Percentiles rank a stretch among this genome's conserved stretches.
phyloP scores from a whole-genome alignment of 805 yeast genomes.

The Helenozyma baotianmanensis region DNA sequence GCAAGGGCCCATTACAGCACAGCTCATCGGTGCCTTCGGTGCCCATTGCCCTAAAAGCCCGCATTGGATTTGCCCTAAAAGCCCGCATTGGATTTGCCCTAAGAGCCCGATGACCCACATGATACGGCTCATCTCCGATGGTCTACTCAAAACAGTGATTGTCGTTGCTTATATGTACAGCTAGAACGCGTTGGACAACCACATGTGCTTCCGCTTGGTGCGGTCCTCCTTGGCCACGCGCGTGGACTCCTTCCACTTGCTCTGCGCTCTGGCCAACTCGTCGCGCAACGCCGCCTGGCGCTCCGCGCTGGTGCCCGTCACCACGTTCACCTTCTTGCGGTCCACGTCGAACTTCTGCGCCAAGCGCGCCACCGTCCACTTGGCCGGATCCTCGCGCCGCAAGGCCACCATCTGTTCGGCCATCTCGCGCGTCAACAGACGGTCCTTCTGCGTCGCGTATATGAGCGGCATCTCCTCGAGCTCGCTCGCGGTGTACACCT shows the following conservation, averaged over 20 bases:
- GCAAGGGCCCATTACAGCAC: too few species aligned
- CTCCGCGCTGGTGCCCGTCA: slow-evolving; percentile 42
- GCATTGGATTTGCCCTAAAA: too few species aligned
- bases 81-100: too few species aligned
- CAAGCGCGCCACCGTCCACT: slow-evolving; percentile 58
- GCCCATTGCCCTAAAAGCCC: too few species aligned
- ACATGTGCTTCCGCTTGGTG: slow-evolving; percentile 51
- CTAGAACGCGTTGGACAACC: slow-evolving; percentile 58
- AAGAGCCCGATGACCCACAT: too few species aligned
- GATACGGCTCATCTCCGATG: too few species aligned
- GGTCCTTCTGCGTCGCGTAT: slow-evolving; percentile 33
- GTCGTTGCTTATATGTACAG: too few species aligned
- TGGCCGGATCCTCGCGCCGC: slow-evolving; percentile 53
- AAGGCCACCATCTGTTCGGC: slow-evolving; percentile 53
- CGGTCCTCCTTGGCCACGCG: slow-evolving; percentile 51
- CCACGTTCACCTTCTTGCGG: slow-evolving; percentile 25
- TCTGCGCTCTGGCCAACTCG: slow-evolving; percentile 43
- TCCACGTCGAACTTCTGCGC: slow-evolving; percentile 58
- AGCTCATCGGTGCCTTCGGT: too few species aligned
- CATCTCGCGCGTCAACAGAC: slow-evolving; percentile 54
- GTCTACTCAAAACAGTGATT: too few species aligned
- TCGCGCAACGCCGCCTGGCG: slow-evolving; percentile 42
- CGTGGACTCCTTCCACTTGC: slow-evolving; percentile 47
- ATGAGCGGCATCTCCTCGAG: slow-evolving; percentile 39
- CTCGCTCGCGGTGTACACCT: slow-evolving; percentile 29